Base-by-base conservation (phyloP, 1,139 yeast species). In the Trichomonascaceae sp. region DNA sequence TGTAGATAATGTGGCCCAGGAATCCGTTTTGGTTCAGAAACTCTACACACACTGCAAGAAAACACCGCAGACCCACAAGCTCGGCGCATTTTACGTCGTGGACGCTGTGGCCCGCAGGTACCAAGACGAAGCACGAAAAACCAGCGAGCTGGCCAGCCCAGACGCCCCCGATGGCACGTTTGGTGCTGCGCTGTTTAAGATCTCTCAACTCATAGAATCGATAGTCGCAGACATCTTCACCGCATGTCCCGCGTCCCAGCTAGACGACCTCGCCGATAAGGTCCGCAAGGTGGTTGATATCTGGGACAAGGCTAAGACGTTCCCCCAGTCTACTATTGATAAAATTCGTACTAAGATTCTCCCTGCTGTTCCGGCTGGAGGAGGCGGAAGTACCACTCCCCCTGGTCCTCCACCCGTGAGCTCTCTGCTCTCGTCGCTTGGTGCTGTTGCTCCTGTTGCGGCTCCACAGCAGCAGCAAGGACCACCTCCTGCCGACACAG, bases 21-120 rank as follows among this genome's bases (percentile, higher is more conserved):
- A 76, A 52, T 66, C 77, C 16, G 66, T 67, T 39, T 56, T 81
- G 37, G 67, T 77, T 36, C 68, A 74, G 38, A 65, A 67, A 41
- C 65, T 79, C 44, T 71, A 69, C 54, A 64, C 78, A 37, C 76
- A 78, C 57, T 72, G 89, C 61, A 78, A 74, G 57, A 71, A 74
- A 39, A 71, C 82, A 27, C 84, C 93, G 18, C 67, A 76, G 26
- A 63, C 87, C 33, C 93, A 87, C 60, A 89, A 87, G 60, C 69
- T 89, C 45, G 97, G 97, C 39, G 75, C 85, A 33, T 64, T 89
- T 52, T 89, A 89, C 57, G 89, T 85, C 44, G 76, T 87, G 44
- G 98, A 89, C 60, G 80, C 97, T 18, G 74, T 89, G 45, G 92
- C 82, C 40, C 74, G 97, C 59, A 89, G 78, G 17, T 81, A 72